Conservation (phyloP, 2,329 filamentous ascomycete genomes). For the Fusarium pseudoanthophilum region DNA sequence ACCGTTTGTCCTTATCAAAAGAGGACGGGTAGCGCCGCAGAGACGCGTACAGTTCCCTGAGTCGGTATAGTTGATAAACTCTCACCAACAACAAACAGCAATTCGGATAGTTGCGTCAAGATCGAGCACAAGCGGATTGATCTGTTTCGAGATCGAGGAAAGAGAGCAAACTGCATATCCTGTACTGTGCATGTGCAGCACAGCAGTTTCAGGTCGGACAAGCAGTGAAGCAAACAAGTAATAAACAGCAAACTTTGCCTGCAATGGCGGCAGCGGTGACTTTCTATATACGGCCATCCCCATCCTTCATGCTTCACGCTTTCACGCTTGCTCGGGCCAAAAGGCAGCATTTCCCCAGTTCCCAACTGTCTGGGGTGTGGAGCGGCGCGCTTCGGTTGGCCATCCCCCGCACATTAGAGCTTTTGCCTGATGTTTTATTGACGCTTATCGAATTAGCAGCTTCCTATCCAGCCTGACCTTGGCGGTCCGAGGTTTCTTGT, state of each 20-base stretch:
- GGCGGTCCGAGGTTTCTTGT: conserved; percentile 23
- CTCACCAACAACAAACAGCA: conserved; percentile 22
- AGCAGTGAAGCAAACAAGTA: conserved; percentile 5
- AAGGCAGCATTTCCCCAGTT: conserved; percentile 22
- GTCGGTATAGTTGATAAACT: conserved; percentile 1
- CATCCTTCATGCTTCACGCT: conserved; percentile 16
- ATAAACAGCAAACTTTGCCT: neutral
- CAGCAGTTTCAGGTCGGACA: conserved; percentile 39
- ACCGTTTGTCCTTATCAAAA: conserved; percentile 7
- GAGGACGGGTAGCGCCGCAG: conserved; percentile 19
- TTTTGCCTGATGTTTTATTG: conserved; percentile 40
- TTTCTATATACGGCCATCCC: conserved; percentile 43
- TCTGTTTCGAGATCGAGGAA: conserved; percentile 20
- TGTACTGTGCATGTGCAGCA: neutral
- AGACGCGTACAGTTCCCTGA: conserved; percentile 1
- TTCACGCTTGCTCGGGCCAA: conserved; percentile 14
- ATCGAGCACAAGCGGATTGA: conserved; percentile 14
- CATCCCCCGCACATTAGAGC: conserved; percentile 41
- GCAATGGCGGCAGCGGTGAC: conserved; percentile 36
- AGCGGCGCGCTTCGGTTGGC: conserved; percentile 37
- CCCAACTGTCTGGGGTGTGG: conserved; percentile 38
- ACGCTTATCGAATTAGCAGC: conserved; percentile 36
- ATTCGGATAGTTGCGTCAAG: conserved; percentile 23
- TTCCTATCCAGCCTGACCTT: conserved; percentile 21
- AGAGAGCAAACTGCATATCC: conserved; percentile 19